Conservation (phyloP, 495 filamentous ascomycete species). For the Echria macrotheca region DNA sequence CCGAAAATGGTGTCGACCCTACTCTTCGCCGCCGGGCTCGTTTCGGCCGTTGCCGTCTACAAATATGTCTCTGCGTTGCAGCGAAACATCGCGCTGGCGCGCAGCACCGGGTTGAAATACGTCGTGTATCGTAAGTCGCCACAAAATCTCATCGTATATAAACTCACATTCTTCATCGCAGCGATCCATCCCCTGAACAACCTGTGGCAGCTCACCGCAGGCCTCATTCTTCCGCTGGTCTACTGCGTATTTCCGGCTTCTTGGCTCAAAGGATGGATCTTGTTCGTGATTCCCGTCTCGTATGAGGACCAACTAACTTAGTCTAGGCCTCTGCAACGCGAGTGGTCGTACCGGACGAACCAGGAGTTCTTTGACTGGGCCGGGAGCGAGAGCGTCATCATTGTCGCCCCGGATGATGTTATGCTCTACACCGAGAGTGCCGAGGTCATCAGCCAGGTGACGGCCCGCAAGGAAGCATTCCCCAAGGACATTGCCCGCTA, state of each 20-base stretch:
- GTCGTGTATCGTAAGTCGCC: conserved; percentile 41
- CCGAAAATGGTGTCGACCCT: conserved; percentile 27
- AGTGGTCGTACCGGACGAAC: conserved; percentile 32
- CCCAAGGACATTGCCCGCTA: conserved; percentile 60
- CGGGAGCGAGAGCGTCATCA: conserved; percentile 44
- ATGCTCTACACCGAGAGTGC: conserved; percentile 50
- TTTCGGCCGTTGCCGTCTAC: conserved; percentile 13
- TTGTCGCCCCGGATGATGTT: conserved; percentile 44
- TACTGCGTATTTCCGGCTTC: conserved; percentile 41
- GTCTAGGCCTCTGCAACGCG: conserved; percentile 24
- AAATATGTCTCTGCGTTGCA: conserved; percentile 25
- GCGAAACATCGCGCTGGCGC: conserved; percentile 40
- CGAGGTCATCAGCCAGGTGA: conserved; percentile 55
- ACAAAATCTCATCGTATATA: neutral
- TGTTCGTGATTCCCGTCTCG: no score
- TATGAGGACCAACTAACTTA: no score
- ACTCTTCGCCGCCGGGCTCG: conserved; percentile 12
- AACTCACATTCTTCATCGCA: conserved; percentile 14
- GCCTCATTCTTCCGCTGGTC: conserved; percentile 46
- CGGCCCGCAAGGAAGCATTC: conserved; percentile 56
- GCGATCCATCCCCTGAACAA: conserved; percentile 38
- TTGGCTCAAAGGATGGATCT: no score
- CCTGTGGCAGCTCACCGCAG: conserved; percentile 45
- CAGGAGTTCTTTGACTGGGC: conserved; percentile 34
- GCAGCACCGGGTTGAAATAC: conserved; percentile 39